phyloP scores from a whole-genome alignment of 805 yeast genomes.

The Kodamaea nitidulidarum region DNA sequence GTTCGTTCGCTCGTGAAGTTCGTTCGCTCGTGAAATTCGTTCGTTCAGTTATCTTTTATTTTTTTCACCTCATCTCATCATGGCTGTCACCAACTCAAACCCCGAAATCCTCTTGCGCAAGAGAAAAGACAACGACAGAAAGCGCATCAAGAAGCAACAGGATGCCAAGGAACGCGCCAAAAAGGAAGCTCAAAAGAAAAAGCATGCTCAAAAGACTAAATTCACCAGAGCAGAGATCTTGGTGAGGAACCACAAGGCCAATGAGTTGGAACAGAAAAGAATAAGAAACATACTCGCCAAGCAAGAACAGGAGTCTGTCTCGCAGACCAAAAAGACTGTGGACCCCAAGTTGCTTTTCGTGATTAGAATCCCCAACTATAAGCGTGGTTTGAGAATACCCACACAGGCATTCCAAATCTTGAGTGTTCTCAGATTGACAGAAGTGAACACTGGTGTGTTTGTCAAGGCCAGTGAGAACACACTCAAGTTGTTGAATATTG shows the following conservation, averaged over 20 bases:
- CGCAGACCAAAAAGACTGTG: conserved; percentile 20
- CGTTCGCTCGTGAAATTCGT: not conserved
- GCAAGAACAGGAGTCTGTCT: conserved; percentile 36
- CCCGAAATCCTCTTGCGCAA: conserved; percentile 76
- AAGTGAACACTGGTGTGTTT: conserved; percentile 67
- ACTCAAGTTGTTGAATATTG: conserved; percentile 59
- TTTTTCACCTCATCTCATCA: conserved; percentile 13
- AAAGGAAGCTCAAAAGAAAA: conserved; percentile 39
- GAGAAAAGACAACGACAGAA: conserved; percentile 73
- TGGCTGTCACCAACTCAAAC: conserved; percentile 56
- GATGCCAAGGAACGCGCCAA: conserved; percentile 50
- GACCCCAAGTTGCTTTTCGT: conserved; percentile 52
- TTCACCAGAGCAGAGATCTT: conserved; percentile 74
- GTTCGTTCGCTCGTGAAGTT: too few species aligned
- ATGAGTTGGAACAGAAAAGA: conserved; percentile 65
- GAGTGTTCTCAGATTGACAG: conserved; percentile 54
- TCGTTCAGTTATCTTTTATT: conserved; percentile 5
- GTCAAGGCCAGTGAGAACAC: conserved; percentile 58
- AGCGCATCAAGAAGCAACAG: conserved; percentile 70
- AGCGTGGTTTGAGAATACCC: conserved; percentile 60
- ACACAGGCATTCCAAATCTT: conserved; percentile 57
- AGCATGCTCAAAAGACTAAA: conserved; percentile 43
- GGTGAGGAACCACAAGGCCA: conserved; percentile 61
- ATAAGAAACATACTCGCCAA: conserved; percentile 54
- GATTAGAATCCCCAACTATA: conserved; percentile 62